These are phyloP conservation scores for Saccharum spontaneum DNA, from an alignment of 176 grass and related monocot genomes.

Conservation along the genomic window DNA sequence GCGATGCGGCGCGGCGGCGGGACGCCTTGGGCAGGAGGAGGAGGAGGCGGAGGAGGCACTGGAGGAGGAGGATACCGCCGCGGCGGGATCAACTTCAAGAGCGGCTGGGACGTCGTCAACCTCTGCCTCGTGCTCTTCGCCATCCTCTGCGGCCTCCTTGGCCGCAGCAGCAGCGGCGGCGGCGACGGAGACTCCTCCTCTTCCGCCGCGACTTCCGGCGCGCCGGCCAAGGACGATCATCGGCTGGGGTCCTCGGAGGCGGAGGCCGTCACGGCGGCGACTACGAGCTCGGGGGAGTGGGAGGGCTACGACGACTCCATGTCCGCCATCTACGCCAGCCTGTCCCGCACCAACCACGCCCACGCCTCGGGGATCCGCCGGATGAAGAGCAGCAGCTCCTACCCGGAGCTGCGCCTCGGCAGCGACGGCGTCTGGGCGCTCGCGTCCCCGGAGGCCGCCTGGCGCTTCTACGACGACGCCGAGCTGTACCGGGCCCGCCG, in stretches of 20 bases:
- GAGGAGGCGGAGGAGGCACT: neutral
- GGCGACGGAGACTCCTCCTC: slow-evolving; percentile 28
- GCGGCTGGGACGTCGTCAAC: slow-evolving; percentile 83
- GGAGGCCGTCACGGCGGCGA: neutral
- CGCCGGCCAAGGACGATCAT: neutral
- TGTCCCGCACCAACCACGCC: neutral
- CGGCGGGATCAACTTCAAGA: slow-evolving; percentile 53
- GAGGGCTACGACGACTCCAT: neutral
- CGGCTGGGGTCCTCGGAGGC: neutral
- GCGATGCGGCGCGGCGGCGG: slow-evolving; percentile 42
- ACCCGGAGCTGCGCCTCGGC: slow-evolving; percentile 71
- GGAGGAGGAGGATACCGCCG: neutral
- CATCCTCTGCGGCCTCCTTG: slow-evolving; percentile 81
- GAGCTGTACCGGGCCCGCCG: slow-evolving; percentile 56
- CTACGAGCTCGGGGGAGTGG: neutral
- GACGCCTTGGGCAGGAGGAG: neutral
- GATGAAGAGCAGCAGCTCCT: slow-evolving; percentile 87
- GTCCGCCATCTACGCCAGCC: slow-evolving; percentile 29
- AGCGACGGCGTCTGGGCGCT: slow-evolving; percentile 51
- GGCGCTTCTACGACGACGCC: slow-evolving; percentile 69
- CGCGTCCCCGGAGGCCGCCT: slow-evolving; percentile 38
- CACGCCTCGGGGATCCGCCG: slow-evolving; percentile 49
- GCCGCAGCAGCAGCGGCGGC: slow-evolving; percentile 23
- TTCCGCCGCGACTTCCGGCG: neutral
- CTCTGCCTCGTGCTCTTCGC: slow-evolving; percentile 79